Conservation (phyloP, 1,284 basidiomycete genomes). For the Moesziomyces antarcticus region DNA sequence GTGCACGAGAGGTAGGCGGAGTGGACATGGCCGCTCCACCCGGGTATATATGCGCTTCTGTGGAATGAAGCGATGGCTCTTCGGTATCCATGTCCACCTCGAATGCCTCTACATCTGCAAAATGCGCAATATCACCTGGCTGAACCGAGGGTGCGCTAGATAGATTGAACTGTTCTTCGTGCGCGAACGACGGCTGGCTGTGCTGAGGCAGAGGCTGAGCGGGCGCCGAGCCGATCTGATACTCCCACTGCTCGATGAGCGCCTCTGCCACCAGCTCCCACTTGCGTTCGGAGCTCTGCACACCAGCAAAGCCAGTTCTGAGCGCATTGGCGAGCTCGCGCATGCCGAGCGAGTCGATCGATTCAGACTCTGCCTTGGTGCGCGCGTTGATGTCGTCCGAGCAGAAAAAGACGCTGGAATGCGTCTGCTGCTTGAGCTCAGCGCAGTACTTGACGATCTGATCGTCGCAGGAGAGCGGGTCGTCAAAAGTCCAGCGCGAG, state of each 20-base stretch:
- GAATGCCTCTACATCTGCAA: not conserved
- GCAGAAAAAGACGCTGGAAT: constrained; percentile 28
- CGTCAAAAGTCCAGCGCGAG: constrained; percentile 4
- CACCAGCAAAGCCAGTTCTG: constrained; percentile 9
- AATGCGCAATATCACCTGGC: not conserved
- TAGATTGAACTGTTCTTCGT: not conserved
- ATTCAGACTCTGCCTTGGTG: constrained; percentile 44
- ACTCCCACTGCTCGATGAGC: constrained; percentile 46
- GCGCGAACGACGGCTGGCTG: not conserved
- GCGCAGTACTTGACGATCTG: constrained; percentile 40
- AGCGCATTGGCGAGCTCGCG: constrained; percentile 29
- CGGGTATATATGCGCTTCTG: not conserved
- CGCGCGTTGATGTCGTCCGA: constrained; percentile 49
- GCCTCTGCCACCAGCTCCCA: constrained; percentile 30
- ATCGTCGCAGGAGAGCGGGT: constrained; percentile 33
- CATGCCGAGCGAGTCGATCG: constrained; percentile 38
- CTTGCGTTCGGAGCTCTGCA: constrained; percentile 25
- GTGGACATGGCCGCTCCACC: too few species aligned
- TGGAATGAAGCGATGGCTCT: not conserved
- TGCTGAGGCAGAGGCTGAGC: not conserved
- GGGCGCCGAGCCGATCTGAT: constrained; percentile 15
- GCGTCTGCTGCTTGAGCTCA: constrained; percentile 26
- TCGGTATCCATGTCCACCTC: constrained; percentile 37
- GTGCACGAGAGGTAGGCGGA: not conserved
- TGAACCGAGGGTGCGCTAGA: not conserved